A percentile compares a stretch with the other conserved stretches of the same genome.
Evolutionary conservation across 169 alveolate genomes (phyloP).

Genomic region (Eimeria mitis): DNA sequence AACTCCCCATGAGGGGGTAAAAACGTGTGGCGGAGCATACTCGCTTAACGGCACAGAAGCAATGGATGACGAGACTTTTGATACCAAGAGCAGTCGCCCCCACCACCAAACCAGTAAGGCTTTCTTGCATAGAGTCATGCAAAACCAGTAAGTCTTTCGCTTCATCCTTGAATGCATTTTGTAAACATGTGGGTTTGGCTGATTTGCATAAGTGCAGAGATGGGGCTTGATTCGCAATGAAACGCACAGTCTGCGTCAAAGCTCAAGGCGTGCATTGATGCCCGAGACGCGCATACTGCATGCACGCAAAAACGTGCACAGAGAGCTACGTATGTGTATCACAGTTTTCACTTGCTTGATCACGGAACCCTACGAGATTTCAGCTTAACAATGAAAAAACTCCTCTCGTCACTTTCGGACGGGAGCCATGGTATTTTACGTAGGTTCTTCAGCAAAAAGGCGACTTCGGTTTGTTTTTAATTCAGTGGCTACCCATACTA

Average conservation of each 20-base stretch:
- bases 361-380: not conserved
- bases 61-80: not conserved
- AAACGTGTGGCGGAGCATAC: not conserved
- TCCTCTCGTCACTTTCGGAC: not conserved
- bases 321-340: not conserved
- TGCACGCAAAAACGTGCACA: not conserved
- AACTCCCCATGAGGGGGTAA: not conserved
- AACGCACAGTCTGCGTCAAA: not conserved
- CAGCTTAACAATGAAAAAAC: not conserved
- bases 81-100: not conserved
- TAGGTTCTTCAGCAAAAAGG: not conserved
- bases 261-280: not conserved
- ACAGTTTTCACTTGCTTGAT: not conserved
- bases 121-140: no score
- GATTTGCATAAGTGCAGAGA: not conserved
- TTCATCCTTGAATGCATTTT: not conserved
- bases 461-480: not conserved
- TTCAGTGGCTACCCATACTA: not conserved
- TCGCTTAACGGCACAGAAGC: not conserved
- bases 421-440: not conserved
- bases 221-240: not conserved
- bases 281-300: not conserved
- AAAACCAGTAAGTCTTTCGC: no score
- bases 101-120: no score
- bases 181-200: not conserved